phyloP scores from a whole-genome alignment of 2,329 filamentous ascomycete species.

The Xylariaceae sp. region DNA sequence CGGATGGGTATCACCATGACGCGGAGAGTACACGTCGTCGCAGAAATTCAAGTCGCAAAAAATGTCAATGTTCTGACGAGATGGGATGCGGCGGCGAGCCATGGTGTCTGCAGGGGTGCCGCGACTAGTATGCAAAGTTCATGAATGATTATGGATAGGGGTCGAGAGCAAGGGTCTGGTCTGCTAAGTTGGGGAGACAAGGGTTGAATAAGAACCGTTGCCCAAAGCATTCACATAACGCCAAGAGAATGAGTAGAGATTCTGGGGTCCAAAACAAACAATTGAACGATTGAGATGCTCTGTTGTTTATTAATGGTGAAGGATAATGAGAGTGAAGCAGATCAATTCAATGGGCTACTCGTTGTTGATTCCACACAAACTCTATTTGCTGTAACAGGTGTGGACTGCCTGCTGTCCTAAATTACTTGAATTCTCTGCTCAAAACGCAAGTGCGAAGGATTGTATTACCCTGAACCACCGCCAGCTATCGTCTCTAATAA shows the following conservation, averaged over 20 bases:
- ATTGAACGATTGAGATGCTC: slow-evolving; percentile 11
- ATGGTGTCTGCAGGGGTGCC: slow-evolving; percentile 23
- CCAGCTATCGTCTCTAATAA: too few species aligned
- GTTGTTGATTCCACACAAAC: too few species aligned
- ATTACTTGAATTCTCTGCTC: too few species aligned
- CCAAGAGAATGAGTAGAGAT: too few species aligned
- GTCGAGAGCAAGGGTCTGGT: slow-evolving; percentile 10
- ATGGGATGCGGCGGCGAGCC: slow-evolving; percentile 20
- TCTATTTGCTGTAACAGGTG: too few species aligned
- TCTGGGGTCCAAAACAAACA: slow-evolving; percentile 8
- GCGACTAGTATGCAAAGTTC: slow-evolving; percentile 14
- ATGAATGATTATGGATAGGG: slow-evolving; percentile 1
- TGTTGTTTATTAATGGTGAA: slow-evolving; percentile 16
- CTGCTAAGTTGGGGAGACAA: slow-evolving; percentile 17
- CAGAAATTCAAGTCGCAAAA: slow-evolving; percentile 23
- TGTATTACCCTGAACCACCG: too few species aligned
- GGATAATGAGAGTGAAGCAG: too few species aligned
- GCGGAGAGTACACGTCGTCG: slow-evolving; percentile 20
- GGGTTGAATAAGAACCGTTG: too few species aligned
- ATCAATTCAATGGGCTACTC: too few species aligned
- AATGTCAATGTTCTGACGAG: slow-evolving; percentile 23
- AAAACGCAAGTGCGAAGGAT: too few species aligned
- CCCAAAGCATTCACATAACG: too few species aligned
- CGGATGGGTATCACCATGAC: slow-evolving; percentile 12
- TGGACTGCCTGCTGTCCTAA: too few species aligned